Evolutionary conservation across 108 stramenopile species (phyloP), one percentile per base, ranked within the genome.

Genomic region (Nitzschia putrida): DNA sequence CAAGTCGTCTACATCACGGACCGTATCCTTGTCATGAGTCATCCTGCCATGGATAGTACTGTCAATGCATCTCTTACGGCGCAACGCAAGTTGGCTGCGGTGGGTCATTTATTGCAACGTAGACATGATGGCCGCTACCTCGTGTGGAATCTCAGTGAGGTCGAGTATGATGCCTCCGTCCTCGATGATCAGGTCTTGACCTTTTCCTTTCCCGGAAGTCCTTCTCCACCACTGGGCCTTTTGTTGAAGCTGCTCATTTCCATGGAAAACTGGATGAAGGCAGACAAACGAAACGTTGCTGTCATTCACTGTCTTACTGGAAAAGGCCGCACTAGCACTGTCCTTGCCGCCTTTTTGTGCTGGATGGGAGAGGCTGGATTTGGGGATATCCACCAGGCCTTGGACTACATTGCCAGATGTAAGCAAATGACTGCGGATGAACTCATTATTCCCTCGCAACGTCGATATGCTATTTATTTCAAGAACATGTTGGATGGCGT

Each of bases 281-380:
- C 97, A 25, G 96, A 96, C 70, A 76, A 79, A 11, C 75, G 80
- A 53, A 93, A 94, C 69, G 97, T 97, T 24, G 95, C 97, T 18
- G 96, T 96, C 0, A 78, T 99, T 8, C 97, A 98, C 71, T 99
- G 98, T 81, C 83, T 99, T 57, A 97, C 96, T 8, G 98, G 98
- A 10, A 81, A 91, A 58, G 98, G 98, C 3, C 74, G 96, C 21
- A 97, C 95, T 10, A 78, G 75, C 22, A 96, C 90, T 0, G 95
- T 98, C 18, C 57, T 96, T 7, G 94, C 97, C 0, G 93, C 94
- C 39, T 91, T 96, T 53, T 71, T 98, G 50, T 92, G 90, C 55
- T 98, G 98, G 98, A 83, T 95, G 74, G 97, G 96, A 11, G 90
- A 95, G 68, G 89, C 86, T n/a, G 89, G 92, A 41, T 93, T 93